Conservation (phyloP, 129 eudicot genomes). For the Chrysanthemum makinoi region DNA sequence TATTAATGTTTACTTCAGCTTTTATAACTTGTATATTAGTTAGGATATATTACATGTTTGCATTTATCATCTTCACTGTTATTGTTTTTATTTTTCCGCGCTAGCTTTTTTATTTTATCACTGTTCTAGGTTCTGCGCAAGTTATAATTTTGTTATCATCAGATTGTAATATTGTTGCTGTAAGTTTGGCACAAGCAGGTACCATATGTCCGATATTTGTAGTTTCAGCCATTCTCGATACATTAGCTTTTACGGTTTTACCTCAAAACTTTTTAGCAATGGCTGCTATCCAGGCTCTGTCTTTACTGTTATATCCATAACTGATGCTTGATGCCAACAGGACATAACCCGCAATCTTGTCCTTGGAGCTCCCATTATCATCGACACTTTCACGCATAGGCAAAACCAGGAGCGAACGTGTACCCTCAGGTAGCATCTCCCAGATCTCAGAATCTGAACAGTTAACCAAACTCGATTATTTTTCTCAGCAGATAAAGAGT, state of each 20-base stretch:
- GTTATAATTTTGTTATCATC: no score
- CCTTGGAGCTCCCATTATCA: slow-evolving; percentile 6
- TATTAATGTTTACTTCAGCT: no score
- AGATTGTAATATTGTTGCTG: no score
- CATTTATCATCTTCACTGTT: slow-evolving; percentile 7
- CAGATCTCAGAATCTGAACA: slow-evolving; percentile 56
- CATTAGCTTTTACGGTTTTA: slow-evolving; percentile 28
- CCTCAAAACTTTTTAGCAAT: slow-evolving; percentile 66
- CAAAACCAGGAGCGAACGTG: slow-evolving; percentile 68
- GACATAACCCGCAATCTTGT: slow-evolving; percentile 49
- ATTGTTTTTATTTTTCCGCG: background rate
- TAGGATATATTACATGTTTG: background rate
- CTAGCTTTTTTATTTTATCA: no score
- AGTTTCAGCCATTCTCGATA: no score
- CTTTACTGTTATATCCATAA: slow-evolving; percentile 69
- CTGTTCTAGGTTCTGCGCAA: no score
- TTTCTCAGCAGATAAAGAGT: background rate
- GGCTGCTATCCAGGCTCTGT: slow-evolving; percentile 76
- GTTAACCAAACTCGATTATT: background rate
- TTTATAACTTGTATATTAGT: background rate
- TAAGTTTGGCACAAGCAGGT: no score
- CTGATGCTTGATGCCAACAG: slow-evolving; percentile 70
- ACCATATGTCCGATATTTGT: no score
- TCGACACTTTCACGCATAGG: slow-evolving; percentile 39
- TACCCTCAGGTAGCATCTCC: slow-evolving; percentile 69